phyloP scores from a whole-genome alignment of 1,284 basidiomycete species.

The Ganoderma meredithae region DNA sequence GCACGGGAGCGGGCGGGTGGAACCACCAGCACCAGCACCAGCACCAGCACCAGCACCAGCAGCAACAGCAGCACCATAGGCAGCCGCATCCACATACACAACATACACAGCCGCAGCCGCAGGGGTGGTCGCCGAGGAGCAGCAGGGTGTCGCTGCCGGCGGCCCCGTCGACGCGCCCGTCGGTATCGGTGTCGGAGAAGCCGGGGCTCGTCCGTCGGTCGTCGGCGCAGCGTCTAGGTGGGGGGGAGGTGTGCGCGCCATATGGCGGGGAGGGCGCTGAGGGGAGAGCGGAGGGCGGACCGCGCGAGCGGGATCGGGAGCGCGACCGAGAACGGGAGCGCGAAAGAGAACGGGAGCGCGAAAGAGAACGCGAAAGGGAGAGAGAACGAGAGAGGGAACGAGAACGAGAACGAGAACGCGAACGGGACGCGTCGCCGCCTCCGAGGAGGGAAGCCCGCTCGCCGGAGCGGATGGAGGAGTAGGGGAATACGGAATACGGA shows the following conservation, averaged over 20 bases:
- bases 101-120: constrained; percentile 1
- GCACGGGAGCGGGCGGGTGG: background rate
- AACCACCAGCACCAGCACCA: background rate
- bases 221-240: constrained; percentile 24
- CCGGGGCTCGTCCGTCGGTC: constrained; percentile 25
- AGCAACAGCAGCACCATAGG: background rate
- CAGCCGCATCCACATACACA: constrained; percentile 2
- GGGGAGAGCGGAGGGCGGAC: constrained; percentile 8
- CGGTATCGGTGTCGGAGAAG: constrained; percentile 14
- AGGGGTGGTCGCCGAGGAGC: constrained; percentile 21
- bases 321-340: constrained; percentile 22
- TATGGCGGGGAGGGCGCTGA: constrained; percentile 18
- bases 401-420: constrained; percentile 26
- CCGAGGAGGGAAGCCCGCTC: constrained; percentile 31
- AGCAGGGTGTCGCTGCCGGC: constrained; percentile 24
- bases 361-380: constrained; percentile 18
- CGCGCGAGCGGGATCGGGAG: constrained; percentile 16
- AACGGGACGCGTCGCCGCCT: constrained; percentile 24
- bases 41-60: background rate
- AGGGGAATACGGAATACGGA: background rate
- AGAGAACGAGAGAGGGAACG: constrained; percentile 20
- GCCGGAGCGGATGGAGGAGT: constrained; percentile 34
- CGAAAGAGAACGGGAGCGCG: constrained; percentile 16
- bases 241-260: constrained; percentile 20
- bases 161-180: constrained; percentile 11